Evolutionary conservation across 768 basidiomycete genomes (phyloP), one percentile per base, ranked within the genome.

Genomic region (Russula lepida): DNA sequence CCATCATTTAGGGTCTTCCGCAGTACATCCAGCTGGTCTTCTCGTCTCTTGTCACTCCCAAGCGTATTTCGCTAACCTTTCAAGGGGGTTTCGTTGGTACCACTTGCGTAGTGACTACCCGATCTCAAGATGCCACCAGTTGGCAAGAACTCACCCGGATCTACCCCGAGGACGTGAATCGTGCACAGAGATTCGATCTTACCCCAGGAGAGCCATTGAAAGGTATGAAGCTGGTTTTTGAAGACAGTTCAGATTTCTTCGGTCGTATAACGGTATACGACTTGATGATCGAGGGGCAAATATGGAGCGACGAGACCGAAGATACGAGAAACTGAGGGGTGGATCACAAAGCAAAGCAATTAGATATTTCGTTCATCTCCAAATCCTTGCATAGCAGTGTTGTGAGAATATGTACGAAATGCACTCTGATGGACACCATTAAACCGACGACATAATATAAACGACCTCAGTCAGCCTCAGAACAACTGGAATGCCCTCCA

Each of bases 71-170:
- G 21, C 63, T 91, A 64, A 90, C 86, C 2, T 93, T 93, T 68
- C 90, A 93, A 76, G 90, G 90, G 15, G 90, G 90, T 2, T 92
- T 93, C 70, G 91, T 86, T 0, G 89, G 88, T 21, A 86, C 80
- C 8, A 74, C 77, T 48, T 90, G 88, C 69, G 68, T 74, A 1
- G 67, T 91, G 9, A 74, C 79, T 47, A 68, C 77, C 25, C 72
- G 35, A 68, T 33, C 27, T 58, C 54, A 59, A 0, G 71, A 69
- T 9, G 74, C 74, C 41, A 62, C 69, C 27, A 73, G 73, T 48
- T 89, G 87, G 87, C 71, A 69, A 53, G 67, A 71, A 7, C 71
- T 84, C 62, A 76, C 79, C 1, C 75, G 78, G 23, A 75, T 92
- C 65, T 91, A 84, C 68, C 89, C 91, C 3, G 85, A 89, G 66